Percentiles rank a stretch among this genome's conserved stretches.
These are phyloP conservation scores for Pseudisothecium myosuroides DNA, from an alignment of 225 moss, liverwort and hornwort genomes.

Conservation along the genomic window DNA sequence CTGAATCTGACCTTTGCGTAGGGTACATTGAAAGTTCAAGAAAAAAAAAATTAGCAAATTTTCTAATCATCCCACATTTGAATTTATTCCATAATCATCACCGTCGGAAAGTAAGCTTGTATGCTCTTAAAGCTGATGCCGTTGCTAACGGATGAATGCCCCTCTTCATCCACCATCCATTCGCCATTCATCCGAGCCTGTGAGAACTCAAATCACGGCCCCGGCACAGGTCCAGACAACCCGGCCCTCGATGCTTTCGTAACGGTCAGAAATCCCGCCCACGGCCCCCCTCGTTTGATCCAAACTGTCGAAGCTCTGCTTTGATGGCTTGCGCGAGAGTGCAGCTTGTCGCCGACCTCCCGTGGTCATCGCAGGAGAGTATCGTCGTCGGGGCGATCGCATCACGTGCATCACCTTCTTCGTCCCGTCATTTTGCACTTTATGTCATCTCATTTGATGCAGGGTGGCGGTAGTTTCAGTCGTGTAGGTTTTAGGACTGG, in stretches of 20 bases:
- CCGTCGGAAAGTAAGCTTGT: not conserved
- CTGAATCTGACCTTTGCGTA: too few relatives aligned
- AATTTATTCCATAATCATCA: too few relatives aligned
- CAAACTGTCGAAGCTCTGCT: not conserved
- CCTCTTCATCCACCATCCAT: not conserved
- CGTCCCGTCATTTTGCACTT: not conserved
- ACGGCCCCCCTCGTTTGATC: not conserved
- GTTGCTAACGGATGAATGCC: not conserved
- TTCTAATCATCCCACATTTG: too few relatives aligned
- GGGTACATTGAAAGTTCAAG: not conserved
- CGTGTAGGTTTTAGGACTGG: not conserved
- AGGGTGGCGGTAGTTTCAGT: not conserved
- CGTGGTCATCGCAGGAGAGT: not conserved
- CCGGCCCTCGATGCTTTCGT: not conserved
- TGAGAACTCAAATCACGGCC: not conserved
- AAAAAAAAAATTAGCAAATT: not conserved
- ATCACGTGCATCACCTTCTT: not conserved
- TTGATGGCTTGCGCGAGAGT: not conserved
- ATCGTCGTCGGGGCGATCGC: not conserved
- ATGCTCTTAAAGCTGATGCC: not conserved
- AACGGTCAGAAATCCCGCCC: conserved; percentile 36
- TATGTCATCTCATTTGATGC: not conserved
- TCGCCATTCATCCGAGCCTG: not conserved
- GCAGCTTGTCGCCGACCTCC: not conserved
- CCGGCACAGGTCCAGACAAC: not conserved